A percentile compares a stretch with the other conserved stretches of the same genome.
Evolutionary conservation across 2,329 filamentous ascomycete species (phyloP).

Genomic region (Exserohilum rostratum): DNA sequence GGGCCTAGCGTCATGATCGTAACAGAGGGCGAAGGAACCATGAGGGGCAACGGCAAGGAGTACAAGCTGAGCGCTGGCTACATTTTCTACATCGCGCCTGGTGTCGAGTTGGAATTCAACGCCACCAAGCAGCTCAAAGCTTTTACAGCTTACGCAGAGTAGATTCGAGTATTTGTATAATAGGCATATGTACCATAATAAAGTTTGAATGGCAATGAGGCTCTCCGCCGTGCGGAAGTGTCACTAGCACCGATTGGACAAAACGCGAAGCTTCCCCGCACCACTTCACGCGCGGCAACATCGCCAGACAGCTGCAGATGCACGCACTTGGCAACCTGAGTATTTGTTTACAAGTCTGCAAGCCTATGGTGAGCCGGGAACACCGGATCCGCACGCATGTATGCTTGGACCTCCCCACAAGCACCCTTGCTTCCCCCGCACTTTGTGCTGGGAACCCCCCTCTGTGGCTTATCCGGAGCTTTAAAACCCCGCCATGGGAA

Average conservation of each 20-base stretch:
- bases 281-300: not conserved
- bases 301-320: not conserved
- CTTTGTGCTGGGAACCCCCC: conserved; percentile 17
- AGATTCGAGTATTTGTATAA: conserved; percentile 9
- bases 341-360: conserved; percentile 1
- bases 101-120: conserved; percentile 56
- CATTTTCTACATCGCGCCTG: conserved; percentile 71
- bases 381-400: conserved; percentile 33
- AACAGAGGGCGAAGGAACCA: conserved; percentile 62
- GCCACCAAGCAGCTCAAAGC: conserved; percentile 54
- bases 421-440: conserved; percentile 39
- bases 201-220: conserved; percentile 10
- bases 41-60: conserved; percentile 61
- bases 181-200: not conserved
- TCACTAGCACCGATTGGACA: conserved; percentile 26
- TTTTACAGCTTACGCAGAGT: conserved; percentile 57
- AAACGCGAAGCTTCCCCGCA: conserved; percentile 24
- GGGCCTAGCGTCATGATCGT: conserved; percentile 70
- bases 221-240: conserved; percentile 17
- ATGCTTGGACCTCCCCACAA: conserved; percentile 26
- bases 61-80: conserved; percentile 65
- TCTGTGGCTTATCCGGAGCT: conserved; percentile 21
- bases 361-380: conserved; percentile 5
- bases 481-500: conserved; percentile 32
- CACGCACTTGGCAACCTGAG: not conserved